phyloP scores from a whole-genome alignment of 257 asterid species.

The Ligustrum vulgare region DNA sequence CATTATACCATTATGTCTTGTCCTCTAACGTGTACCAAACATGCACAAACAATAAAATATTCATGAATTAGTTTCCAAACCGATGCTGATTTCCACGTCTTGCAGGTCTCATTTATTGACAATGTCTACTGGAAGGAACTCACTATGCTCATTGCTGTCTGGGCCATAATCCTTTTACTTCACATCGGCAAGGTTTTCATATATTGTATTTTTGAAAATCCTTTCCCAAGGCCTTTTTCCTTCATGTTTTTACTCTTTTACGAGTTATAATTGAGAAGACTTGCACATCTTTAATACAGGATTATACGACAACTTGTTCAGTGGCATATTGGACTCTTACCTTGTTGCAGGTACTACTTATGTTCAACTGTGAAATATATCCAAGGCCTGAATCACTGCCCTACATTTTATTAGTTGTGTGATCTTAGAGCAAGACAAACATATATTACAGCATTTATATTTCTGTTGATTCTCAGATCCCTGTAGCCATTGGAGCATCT shows the following conservation, averaged over 20 bases:
- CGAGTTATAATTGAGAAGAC: slow-evolving; percentile 7
- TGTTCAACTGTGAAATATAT: background rate
- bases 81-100: slow-evolving; percentile 14
- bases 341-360: slow-evolving; percentile 43
- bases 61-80: background rate
- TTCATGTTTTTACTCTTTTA: slow-evolving; percentile 2
- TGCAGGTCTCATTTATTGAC: slow-evolving; percentile 40
- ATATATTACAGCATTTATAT: background rate
- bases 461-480: slow-evolving; percentile 39
- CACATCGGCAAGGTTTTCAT: slow-evolving; percentile 48
- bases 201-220: slow-evolving; percentile 8
- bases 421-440: background rate
- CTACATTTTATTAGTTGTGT: background rate
- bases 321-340: slow-evolving; percentile 47
- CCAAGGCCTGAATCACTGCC: background rate
- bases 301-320: slow-evolving; percentile 46
- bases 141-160: slow-evolving; percentile 43
- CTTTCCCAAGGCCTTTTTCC: background rate
- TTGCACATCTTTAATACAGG: slow-evolving; percentile 31
- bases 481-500: slow-evolving; percentile 54
- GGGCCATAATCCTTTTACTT: slow-evolving; percentile 48
- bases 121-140: slow-evolving; percentile 55
- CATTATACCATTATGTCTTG: background rate
- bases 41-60: background rate
- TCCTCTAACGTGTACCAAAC: background rate